A percentile compares a stretch with the other conserved stretches of the same genome.
These are phyloP conservation scores for Alternaria postmessia DNA, from an alignment of 2,329 filamentous ascomycete genomes.

Conservation along the genomic window DNA sequence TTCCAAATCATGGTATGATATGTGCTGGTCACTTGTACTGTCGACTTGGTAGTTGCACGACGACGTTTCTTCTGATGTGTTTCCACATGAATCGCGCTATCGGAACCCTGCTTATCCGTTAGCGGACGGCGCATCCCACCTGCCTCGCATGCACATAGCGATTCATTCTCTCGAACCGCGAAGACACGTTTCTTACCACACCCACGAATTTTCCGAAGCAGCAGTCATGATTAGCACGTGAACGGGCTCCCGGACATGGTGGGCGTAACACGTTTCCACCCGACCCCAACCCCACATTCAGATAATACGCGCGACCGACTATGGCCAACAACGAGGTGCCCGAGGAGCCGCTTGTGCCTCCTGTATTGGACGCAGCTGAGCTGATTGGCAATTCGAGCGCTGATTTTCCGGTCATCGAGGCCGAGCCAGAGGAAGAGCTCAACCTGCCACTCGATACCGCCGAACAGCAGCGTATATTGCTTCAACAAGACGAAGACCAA, in stretches of 20 bases:
- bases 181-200: not conserved
- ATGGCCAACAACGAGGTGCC: conserved; percentile 40
- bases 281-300: conserved; percentile 21
- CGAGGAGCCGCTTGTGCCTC: conserved; percentile 44
- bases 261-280: conserved; percentile 27
- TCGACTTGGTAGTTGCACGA: not conserved
- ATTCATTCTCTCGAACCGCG: conserved; percentile 14
- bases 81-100: conserved; percentile 9
- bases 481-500: conserved; percentile 30
- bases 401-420: conserved; percentile 44
- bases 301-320: conserved; percentile 21
- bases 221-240: conserved; percentile 32
- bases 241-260: conserved; percentile 34
- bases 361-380: conserved; percentile 49
- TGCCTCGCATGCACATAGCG: conserved; percentile 17
- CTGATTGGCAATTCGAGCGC: conserved; percentile 41
- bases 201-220: not conserved
- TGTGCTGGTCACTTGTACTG: not conserved
- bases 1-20: not conserved
- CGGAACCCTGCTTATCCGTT: conserved; percentile 21
- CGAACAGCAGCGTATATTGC: conserved; percentile 43
- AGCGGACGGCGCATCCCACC: conserved; percentile 22
- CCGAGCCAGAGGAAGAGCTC: conserved; percentile 42
- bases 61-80: not conserved
- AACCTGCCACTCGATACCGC: conserved; percentile 49